Evolutionary conservation across 768 basidiomycete species (phyloP), one percentile per base, ranked within the genome.

Genomic region (Rhizopogon roseolus): DNA sequence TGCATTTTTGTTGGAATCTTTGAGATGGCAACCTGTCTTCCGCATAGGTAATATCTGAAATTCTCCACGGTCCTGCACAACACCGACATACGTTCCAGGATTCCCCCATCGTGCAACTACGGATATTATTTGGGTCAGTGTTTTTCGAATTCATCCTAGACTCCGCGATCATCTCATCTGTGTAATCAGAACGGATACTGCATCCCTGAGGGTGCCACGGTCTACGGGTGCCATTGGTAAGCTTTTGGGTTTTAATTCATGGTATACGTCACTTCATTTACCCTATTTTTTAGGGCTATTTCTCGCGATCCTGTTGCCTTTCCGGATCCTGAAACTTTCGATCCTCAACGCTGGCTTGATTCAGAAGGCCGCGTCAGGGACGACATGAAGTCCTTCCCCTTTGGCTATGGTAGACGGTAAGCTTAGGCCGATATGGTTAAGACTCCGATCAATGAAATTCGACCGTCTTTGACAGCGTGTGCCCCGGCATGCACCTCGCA

Each of bases 91-190:
- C 28, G 71, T 73, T 14, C 72, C 76, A 59, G 82, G 83, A 0
- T 81, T 84, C 46, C 72, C 80, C 0, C 85, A 86, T 57, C 76
- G 76, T 39, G 76, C 83, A 1, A 85, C 81, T 0, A 76, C 74
- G 46, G 83, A 85, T 54, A 75, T 86, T 41, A 62, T 79, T 16
- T 86, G 80, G 77, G 43, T 45, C 6, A 5, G 43, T 45, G 11
- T 45, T 17, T 45, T 44, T 22, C n/a, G 28, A 3, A 29, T 17
- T 13, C 3, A 17, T 45, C 6, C 7, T 6, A 79, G 78, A 37
- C 16, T 13, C 28, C 17, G 34, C 48, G 3, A 34, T 32, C 48
- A 22, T 13, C 34, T 32, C 41, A 34, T 42, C 22, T 39, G 25
- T 5, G 5, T 14, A 29, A 11, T 41, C 52, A 78, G 44, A 52